Percentiles rank a stretch among this genome's conserved stretches.
phyloP scores from a whole-genome alignment of 2,329 filamentous ascomycete species.

The Aureobasidium sp. region DNA sequence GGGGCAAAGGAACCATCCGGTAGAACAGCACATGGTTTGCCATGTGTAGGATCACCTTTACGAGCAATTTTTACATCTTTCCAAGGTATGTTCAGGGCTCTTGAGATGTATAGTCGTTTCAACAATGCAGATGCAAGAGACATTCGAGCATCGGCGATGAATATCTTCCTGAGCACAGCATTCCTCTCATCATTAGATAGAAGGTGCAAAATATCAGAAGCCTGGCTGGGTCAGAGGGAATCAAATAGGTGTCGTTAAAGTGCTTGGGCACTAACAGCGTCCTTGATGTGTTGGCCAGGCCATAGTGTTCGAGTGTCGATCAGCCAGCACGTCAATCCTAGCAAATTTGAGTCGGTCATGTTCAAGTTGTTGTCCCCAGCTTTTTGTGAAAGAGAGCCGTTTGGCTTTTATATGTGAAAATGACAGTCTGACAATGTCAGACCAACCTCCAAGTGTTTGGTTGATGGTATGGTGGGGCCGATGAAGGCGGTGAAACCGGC shows the following conservation, averaged over 20 bases:
- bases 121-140: conserved; percentile 64
- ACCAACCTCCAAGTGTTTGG: background rate
- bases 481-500: background rate
- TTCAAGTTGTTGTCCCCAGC: background rate
- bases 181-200: conserved; percentile 48
- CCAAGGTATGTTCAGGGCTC: conserved; percentile 56
- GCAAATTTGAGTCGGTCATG: background rate
- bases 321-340: conserved; percentile 40
- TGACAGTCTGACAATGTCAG: background rate
- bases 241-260: background rate
- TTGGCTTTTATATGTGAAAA: background rate
- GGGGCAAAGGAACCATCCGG: conserved; percentile 33
- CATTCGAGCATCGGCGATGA: conserved; percentile 61
- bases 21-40: conserved; percentile 45
- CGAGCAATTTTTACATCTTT: conserved; percentile 49
- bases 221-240: conserved; percentile 25
- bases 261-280: conserved; percentile 27
- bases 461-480: background rate
- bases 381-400: background rate
- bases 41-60: conserved; percentile 44
- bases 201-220: conserved; percentile 36
- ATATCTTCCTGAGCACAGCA: conserved; percentile 47
- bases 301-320: conserved; percentile 43
- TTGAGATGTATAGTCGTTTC: conserved; percentile 63
- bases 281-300: conserved; percentile 39